phyloP scores from a whole-genome alignment of 768 basidiomycete genomes.

The Leccinum longicurvipes region DNA sequence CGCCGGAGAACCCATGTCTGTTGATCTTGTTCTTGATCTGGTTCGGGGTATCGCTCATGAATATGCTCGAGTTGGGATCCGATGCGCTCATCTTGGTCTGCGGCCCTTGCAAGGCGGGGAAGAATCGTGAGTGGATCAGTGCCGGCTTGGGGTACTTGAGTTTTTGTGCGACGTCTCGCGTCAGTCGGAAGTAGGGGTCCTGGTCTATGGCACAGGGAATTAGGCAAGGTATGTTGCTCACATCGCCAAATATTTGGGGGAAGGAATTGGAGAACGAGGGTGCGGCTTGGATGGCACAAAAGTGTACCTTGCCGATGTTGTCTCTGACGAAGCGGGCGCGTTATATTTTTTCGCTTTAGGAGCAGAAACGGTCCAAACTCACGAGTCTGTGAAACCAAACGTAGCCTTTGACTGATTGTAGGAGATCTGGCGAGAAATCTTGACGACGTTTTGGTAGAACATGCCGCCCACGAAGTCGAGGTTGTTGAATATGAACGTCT shows the following conservation, averaged over 20 bases:
- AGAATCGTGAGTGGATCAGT: constrained; percentile 93
- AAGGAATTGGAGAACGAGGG: constrained; percentile 98
- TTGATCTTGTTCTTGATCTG: constrained; percentile 99
- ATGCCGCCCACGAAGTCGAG: constrained; percentile 86
- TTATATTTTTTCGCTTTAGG: not conserved
- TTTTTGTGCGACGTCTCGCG: constrained; percentile 90
- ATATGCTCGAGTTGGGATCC: constrained; percentile 89
- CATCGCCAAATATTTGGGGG: constrained; percentile 91
- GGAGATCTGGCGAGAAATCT: constrained; percentile 89
- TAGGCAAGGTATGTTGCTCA: constrained; percentile 80
- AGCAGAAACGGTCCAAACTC: constrained; percentile 30
- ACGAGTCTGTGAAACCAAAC: constrained; percentile 97
- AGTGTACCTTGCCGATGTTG: constrained; percentile 97
- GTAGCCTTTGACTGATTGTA: constrained; percentile 92
- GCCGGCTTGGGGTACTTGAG: constrained; percentile 95
- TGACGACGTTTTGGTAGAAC: constrained; percentile 93
- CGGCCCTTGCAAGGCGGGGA: constrained; percentile 96
- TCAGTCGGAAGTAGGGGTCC: constrained; percentile 95
- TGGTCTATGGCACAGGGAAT: constrained; percentile 99
- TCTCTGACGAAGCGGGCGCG: constrained; percentile 52
- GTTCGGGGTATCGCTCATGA: constrained; percentile 88
- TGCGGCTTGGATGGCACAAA: constrained; percentile 91
- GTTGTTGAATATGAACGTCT: constrained; percentile 97
- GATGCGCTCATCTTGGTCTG: constrained; percentile 99
- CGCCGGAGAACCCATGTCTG: constrained; percentile 93